Conservation (phyloP, 164 flowering plant genomes). For the grape (Vitis vinifera) region DNA sequence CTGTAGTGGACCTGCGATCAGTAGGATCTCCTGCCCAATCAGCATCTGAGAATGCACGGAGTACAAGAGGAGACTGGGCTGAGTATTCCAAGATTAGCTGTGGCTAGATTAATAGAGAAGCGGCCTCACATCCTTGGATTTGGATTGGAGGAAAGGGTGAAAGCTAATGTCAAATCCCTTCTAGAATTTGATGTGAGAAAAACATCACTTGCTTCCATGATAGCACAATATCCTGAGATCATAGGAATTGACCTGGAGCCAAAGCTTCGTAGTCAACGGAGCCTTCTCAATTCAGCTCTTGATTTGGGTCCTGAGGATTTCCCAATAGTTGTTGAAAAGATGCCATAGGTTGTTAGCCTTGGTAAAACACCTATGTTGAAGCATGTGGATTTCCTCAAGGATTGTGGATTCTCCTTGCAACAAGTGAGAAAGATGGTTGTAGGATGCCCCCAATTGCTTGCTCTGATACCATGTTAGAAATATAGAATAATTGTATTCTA, state of each 20-base stretch:
- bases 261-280: conserved; percentile 54
- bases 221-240: conserved; percentile 90
- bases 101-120: conserved; percentile 86
- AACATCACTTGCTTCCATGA: conserved; percentile 52
- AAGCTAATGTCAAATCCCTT: conserved; percentile 64
- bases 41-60: no score
- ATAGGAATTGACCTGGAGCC: conserved; percentile 69
- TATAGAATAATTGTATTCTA: no score
- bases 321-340: conserved; percentile 72
- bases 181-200: conserved; percentile 57
- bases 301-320: conserved; percentile 54
- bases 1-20: no score
- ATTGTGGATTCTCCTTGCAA: conserved; percentile 66
- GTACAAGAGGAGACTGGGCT: no score
- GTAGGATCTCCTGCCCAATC: no score
- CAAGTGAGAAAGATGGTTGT: conserved; percentile 73
- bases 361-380: conserved; percentile 47
- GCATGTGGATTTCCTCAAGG: conserved; percentile 73
- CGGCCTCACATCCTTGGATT: conserved; percentile 86
- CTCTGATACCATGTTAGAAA: no score
- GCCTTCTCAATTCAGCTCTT: conserved; percentile 49
- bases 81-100: conserved; percentile 76
- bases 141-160: conserved; percentile 67
- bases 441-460: conserved; percentile 85
- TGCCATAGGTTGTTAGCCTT: conserved; percentile 91